phyloP scores from a whole-genome alignment of 805 yeast genomes.

The Grigorovia transvaalensis region DNA sequence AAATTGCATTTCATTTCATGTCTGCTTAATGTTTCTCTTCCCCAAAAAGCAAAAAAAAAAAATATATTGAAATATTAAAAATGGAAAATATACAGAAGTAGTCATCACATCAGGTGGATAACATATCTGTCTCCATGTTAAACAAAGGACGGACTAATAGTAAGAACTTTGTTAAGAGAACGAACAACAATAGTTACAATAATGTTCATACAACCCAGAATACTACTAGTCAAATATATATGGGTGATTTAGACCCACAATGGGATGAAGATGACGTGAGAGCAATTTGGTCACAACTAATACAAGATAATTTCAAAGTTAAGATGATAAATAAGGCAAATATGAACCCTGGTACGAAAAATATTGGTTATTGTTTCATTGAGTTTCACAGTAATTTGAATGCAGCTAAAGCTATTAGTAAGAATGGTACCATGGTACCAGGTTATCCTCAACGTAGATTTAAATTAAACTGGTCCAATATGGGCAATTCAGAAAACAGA shows the following conservation, averaged over 20 bases:
- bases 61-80: not conserved
- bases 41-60: not conserved
- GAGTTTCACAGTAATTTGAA: conserved; percentile 52
- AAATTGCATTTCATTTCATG: not conserved
- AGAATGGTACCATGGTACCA: conserved; percentile 64
- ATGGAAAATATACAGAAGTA: not conserved
- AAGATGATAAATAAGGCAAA: conserved; percentile 59
- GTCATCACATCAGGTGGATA: too few species aligned
- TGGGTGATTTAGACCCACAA: conserved; percentile 83
- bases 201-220: not conserved
- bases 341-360: conserved; percentile 33
- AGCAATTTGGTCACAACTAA: conserved; percentile 59
- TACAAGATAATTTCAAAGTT: conserved; percentile 49
- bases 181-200: not conserved
- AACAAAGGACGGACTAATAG: conserved; percentile 2
- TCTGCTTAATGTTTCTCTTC: not conserved
- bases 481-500: conserved; percentile 13
- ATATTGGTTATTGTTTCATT: conserved; percentile 65
- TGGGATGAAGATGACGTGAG: conserved; percentile 67
- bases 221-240: conserved; percentile 42
- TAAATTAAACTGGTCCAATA: conserved; percentile 68
- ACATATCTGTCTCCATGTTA: conserved; percentile 6
- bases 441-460: conserved; percentile 41
- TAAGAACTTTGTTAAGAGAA: not conserved
- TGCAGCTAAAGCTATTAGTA: conserved; percentile 55